These are phyloP conservation scores for Dacryopinax primogenitus DNA, from an alignment of 768 basidiomycete genomes.

Conservation along the genomic window DNA sequence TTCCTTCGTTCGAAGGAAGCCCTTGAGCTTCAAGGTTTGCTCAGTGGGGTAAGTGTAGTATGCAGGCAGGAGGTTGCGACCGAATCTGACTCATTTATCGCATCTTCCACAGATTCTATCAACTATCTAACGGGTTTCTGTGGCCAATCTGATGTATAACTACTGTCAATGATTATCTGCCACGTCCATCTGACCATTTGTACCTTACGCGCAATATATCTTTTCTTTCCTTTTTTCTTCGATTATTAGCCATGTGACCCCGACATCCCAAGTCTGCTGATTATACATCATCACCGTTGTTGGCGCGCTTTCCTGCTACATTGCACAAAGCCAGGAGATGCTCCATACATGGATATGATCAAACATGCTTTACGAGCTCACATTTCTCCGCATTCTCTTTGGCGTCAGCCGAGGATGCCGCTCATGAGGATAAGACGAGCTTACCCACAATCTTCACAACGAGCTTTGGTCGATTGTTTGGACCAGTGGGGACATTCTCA, in stretches of 20 bases:
- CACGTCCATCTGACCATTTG: background rate
- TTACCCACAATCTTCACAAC: constrained; percentile 78
- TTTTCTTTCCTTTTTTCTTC: no score
- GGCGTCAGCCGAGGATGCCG: background rate
- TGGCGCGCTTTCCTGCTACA: no score
- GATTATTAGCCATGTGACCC: no score
- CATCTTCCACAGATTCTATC: background rate
- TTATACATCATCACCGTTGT: no score
- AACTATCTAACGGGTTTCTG: background rate
- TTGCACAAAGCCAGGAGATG: no score
- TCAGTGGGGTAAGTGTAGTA: background rate
- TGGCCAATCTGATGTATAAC: background rate
- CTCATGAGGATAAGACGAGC: background rate
- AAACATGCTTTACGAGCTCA: no score
- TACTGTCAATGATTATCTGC: background rate
- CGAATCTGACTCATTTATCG: background rate
- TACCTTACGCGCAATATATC: constrained; percentile 1
- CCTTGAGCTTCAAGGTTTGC: background rate
- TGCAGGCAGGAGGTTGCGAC: background rate
- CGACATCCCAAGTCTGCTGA: no score
- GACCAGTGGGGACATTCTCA: constrained; percentile 85
- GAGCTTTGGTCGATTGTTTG: constrained; percentile 80
- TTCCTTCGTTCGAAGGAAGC: constrained; percentile 41
- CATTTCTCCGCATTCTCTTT: constrained; percentile 24
- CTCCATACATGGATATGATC: no score